Evolutionary conservation across 2,329 filamentous ascomycete genomes (phyloP).

Genomic region (Escovopsis weberi): DNA sequence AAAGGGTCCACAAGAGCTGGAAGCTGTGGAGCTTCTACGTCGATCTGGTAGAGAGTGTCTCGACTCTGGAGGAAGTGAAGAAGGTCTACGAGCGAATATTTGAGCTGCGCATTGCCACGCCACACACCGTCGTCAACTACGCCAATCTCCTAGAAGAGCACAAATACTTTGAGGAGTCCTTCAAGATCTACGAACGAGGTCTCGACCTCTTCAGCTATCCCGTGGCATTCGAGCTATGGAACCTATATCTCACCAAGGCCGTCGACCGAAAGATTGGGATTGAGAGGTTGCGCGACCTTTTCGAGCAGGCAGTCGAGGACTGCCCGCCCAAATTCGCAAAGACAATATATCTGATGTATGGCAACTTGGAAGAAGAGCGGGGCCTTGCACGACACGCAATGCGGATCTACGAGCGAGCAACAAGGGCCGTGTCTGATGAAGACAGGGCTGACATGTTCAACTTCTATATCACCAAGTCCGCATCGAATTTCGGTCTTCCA

Average conservation of each 20-base stretch:
- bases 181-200: conserved; percentile 93
- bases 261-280: conserved; percentile 94
- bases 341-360: conserved; percentile 94
- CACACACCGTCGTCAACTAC: conserved; percentile 97
- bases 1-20: conserved; percentile 97
- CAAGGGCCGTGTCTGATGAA: conserved; percentile 84
- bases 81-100: conserved; percentile 97
- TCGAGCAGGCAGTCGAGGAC: conserved; percentile 91
- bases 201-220: conserved; percentile 98
- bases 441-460: conserved; percentile 97
- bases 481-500: conserved; percentile 91
- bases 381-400: conserved; percentile 92
- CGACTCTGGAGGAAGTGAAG: conserved; percentile 77
- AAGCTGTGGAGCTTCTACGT: conserved; percentile 99
- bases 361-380: conserved; percentile 88
- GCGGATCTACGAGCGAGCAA: conserved; percentile 97
- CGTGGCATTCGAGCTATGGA: conserved; percentile 97
- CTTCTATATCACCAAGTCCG: conserved; percentile 98
- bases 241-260: conserved; percentile 91
- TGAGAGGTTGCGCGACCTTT: conserved; percentile 83
- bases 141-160: conserved; percentile 90
- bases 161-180: conserved; percentile 91
- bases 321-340: conserved; percentile 95
- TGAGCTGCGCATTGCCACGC: conserved; percentile 92
- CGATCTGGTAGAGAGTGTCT: conserved; percentile 89